phyloP scores from a whole-genome alignment of 2,329 filamentous ascomycete genomes.

The Aspergillus thermomutatus region DNA sequence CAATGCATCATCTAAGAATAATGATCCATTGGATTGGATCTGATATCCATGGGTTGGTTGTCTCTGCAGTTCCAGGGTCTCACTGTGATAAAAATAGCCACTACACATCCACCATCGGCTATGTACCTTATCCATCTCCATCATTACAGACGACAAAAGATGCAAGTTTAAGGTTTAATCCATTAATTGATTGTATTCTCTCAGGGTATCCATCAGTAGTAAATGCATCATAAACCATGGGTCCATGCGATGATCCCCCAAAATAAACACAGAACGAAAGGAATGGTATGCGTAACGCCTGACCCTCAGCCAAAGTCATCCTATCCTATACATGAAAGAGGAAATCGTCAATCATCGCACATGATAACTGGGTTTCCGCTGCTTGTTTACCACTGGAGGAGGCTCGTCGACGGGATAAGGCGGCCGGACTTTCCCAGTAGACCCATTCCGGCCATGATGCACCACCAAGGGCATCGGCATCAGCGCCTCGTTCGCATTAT shows the following conservation, averaged over 20 bases:
- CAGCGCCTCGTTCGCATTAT: conserved; percentile 26
- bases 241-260: not conserved
- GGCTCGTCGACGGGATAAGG: conserved; percentile 81
- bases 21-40: not conserved
- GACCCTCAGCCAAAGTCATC: not conserved
- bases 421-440: conserved; percentile 40
- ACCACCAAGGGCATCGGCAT: conserved; percentile 37
- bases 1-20: not conserved
- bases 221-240: not conserved
- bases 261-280: not conserved
- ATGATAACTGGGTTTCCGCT: conserved; percentile 74
- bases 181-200: conserved; percentile 5
- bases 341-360: conserved; percentile 39
- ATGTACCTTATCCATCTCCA: not conserved
- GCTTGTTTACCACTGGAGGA: conserved; percentile 80
- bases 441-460: conserved; percentile 8
- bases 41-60: not conserved
- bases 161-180: not conserved
- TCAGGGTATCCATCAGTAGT: conserved; percentile 13
- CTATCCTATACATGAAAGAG: conserved; percentile 4
- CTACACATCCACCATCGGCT: too few relatives aligned
- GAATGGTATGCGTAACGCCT: not conserved
- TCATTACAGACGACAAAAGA: not conserved
- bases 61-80: not conserved
- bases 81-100: not conserved